Evolutionary conservation across 768 basidiomycete genomes (phyloP).

Genomic region (Mycena galopus): DNA sequence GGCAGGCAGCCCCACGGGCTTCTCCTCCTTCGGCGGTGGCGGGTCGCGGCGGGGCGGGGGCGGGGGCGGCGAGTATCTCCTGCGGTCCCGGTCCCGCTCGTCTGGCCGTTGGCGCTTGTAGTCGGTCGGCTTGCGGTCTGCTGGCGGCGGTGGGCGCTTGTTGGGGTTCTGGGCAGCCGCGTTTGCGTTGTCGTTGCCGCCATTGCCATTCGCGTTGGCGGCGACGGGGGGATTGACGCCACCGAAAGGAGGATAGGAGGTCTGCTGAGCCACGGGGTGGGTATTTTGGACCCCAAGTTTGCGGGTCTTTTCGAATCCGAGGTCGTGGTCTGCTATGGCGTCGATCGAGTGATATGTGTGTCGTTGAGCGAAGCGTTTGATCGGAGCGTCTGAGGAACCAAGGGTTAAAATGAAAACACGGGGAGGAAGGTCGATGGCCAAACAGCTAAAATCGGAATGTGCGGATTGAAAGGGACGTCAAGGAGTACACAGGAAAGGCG

Average conservation of each 20-base stretch:
- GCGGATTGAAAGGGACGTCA: not conserved
- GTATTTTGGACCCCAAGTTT: constrained; percentile 41
- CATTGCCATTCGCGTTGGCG: not conserved
- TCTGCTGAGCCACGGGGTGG: not conserved
- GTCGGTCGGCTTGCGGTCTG: not conserved
- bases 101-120: not conserved
- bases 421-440: not conserved
- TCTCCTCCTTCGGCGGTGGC: constrained; percentile 60
- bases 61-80: constrained; percentile 60
- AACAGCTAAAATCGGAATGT: not conserved
- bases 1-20: constrained; percentile 57
- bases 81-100: constrained; percentile 45
- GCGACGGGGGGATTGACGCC: not conserved
- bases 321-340: constrained; percentile 89
- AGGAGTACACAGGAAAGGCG: not conserved
- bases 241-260: not conserved
- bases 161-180: not conserved
- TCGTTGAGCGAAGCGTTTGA: constrained; percentile 91
- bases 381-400: constrained; percentile 39
- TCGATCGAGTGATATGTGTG: constrained; percentile 88
- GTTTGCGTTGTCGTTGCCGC: not conserved
- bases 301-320: constrained; percentile 79
- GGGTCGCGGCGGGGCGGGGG: constrained; percentile 45
- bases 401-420: not conserved
- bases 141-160: not conserved